Conservation (phyloP, 2,329 filamentous ascomycete species). For the Colletotrichum cuscutae region DNA sequence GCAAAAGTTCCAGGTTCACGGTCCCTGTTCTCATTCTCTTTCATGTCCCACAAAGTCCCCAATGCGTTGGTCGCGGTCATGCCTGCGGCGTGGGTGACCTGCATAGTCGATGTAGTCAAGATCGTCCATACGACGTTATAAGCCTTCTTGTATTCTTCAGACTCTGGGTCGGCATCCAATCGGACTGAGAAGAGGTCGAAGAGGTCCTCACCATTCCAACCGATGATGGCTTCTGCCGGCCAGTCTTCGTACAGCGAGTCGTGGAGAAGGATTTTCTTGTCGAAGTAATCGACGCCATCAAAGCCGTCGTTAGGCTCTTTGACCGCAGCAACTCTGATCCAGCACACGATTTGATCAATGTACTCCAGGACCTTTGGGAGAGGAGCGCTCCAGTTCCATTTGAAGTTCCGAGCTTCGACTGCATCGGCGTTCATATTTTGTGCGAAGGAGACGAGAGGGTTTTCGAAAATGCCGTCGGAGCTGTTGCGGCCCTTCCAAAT, state of each 20-base stretch:
- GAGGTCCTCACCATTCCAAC: slow-evolving; percentile 18
- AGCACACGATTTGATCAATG: slow-evolving; percentile 50
- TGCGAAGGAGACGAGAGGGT: slow-evolving; percentile 43
- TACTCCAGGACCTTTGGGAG: slow-evolving; percentile 47
- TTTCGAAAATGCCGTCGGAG: slow-evolving; percentile 38
- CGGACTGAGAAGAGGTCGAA: slow-evolving; percentile 2
- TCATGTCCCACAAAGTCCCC: slow-evolving; percentile 11
- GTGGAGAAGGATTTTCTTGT: slow-evolving; percentile 10
- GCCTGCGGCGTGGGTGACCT: slow-evolving; percentile 6
- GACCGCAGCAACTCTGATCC: slow-evolving; percentile 42
- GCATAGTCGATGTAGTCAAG: slow-evolving; percentile 9
- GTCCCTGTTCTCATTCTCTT: slow-evolving; percentile 11
- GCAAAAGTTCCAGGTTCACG: slow-evolving; percentile 16
- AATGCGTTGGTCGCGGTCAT: slow-evolving; percentile 8
- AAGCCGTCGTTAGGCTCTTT: slow-evolving; percentile 40
- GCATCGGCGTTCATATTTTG: slow-evolving; percentile 40
- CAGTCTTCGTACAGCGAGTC: slow-evolving; percentile 2
- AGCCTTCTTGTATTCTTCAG: slow-evolving; percentile 11
- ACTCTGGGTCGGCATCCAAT: slow-evolving; percentile 8
- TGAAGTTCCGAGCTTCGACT: slow-evolving; percentile 36
- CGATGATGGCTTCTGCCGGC: slow-evolving; percentile 10
- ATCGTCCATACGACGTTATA: slow-evolving; percentile 16
- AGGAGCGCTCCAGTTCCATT: slow-evolving; percentile 46
- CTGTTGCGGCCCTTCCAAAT: slow-evolving; percentile 43
- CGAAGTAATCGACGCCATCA: slow-evolving; percentile 37